A percentile compares a stretch with the other conserved stretches of the same genome.
Conservation (phyloP, 2,329 filamentous ascomycete species). For the Epichloe uncinata region DNA sequence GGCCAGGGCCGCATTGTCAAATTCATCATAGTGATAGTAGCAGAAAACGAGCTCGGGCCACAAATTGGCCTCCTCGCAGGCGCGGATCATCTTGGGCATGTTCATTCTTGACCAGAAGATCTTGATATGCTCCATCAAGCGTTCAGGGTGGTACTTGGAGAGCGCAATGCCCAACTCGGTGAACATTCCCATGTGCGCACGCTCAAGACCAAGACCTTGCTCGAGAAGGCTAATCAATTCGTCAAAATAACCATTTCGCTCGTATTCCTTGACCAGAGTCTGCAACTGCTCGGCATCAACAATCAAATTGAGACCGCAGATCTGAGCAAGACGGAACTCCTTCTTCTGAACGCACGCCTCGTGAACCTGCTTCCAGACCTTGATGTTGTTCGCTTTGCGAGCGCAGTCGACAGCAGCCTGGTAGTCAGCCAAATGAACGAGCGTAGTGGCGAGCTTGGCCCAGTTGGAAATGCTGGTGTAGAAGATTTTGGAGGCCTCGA, state of each 20-base stretch:
- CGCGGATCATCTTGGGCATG: slow-evolving; percentile 90
- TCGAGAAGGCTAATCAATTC: slow-evolving; percentile 91
- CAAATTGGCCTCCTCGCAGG: slow-evolving; percentile 84
- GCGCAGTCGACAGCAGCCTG: slow-evolving; percentile 96
- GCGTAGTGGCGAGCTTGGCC: slow-evolving; percentile 94
- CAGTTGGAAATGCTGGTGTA: slow-evolving; percentile 98
- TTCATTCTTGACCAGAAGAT: slow-evolving; percentile 98
- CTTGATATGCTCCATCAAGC: slow-evolving; percentile 96
- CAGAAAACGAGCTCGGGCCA: slow-evolving; percentile 98
- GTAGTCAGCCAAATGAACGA: slow-evolving; percentile 95
- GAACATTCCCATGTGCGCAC: slow-evolving; percentile 94
- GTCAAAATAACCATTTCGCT: slow-evolving; percentile 94
- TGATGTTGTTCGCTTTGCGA: slow-evolving; percentile 96
- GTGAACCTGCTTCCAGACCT: slow-evolving; percentile 98
- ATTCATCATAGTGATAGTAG: slow-evolving; percentile 97
- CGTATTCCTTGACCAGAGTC: slow-evolving; percentile 90
- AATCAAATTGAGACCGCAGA: slow-evolving; percentile 95
- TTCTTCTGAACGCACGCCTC: slow-evolving; percentile 94
- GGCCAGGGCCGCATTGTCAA: slow-evolving; percentile 88
- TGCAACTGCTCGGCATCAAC: slow-evolving; percentile 93
- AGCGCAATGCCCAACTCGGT: slow-evolving; percentile 85
- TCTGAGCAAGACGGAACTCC: slow-evolving; percentile 96
- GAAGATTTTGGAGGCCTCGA: slow-evolving; percentile 97
- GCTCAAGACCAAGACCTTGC: slow-evolving; percentile 85
- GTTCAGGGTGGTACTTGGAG: slow-evolving; percentile 88